phyloP scores from a whole-genome alignment of 2,329 filamentous ascomycete genomes.

The Fusarium scirpi region DNA sequence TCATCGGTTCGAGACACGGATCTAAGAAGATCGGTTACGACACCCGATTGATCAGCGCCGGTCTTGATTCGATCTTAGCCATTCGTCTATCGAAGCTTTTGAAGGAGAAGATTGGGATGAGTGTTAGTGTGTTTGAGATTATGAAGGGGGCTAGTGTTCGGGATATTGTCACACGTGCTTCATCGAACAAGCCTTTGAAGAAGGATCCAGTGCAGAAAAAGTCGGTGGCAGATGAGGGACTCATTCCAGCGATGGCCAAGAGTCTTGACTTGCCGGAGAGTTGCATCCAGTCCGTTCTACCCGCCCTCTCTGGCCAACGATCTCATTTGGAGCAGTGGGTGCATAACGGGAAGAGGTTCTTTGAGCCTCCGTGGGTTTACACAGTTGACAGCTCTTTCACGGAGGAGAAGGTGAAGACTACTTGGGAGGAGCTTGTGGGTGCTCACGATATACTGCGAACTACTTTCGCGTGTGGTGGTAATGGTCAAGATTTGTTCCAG shows the following conservation, averaged over 20 bases:
- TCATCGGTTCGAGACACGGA: slow-evolving; percentile 2
- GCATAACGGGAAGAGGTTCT: slow-evolving; percentile 24
- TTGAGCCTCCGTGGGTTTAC: slow-evolving; percentile 28
- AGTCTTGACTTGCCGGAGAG: not conserved
- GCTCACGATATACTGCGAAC: slow-evolving; percentile 20
- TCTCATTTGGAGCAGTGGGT: slow-evolving; percentile 28
- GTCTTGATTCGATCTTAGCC: slow-evolving; percentile 26
- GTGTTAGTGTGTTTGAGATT: slow-evolving; percentile 18
- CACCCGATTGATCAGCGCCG: slow-evolving; percentile 18
- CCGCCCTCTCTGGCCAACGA: slow-evolving; percentile 6
- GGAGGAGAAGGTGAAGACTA: not conserved
- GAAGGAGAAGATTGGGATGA: slow-evolving; percentile 7
- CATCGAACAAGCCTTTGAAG: not conserved
- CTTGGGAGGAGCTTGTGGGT: slow-evolving; percentile 1
- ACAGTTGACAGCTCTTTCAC: not conserved
- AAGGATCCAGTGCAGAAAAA: not conserved
- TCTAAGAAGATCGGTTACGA: slow-evolving; percentile 5
- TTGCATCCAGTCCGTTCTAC: not conserved
- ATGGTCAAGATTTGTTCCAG: not conserved
- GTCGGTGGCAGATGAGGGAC: fast-evolving
- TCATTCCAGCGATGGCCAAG: not conserved
- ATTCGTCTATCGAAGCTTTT: slow-evolving; percentile 30
- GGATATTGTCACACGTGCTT: not conserved
- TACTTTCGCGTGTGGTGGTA: not conserved
- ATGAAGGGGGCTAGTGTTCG: slow-evolving; percentile 16